These are phyloP conservation scores for Triticum timopheevii DNA, from an alignment of 176 grass and related monocot species.

Conservation along the genomic window DNA sequence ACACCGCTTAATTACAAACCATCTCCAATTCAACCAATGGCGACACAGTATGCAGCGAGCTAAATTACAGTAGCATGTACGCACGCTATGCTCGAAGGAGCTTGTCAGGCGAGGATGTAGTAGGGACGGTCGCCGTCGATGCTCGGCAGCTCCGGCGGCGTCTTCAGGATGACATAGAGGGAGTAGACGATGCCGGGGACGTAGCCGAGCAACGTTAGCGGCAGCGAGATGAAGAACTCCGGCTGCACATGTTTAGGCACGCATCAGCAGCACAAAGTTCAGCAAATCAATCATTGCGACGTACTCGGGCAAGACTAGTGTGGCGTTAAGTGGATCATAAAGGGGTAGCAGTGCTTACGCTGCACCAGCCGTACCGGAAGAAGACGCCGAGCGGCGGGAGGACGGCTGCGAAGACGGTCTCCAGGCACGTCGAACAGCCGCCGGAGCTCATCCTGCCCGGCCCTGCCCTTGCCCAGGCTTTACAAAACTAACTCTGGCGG, in stretches of 20 bases:
- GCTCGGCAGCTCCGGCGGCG: constrained; percentile 40
- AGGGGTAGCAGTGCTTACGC: constrained; percentile 27
- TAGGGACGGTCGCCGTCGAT: constrained; percentile 53
- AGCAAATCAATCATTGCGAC: neutral
- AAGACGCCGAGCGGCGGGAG: constrained; percentile 78
- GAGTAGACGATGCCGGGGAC: constrained; percentile 62
- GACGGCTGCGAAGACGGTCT: constrained; percentile 55
- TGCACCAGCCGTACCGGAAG: constrained; percentile 83
- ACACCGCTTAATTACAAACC: neutral
- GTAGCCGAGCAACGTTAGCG: constrained; percentile 41
- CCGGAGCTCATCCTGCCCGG: constrained; percentile 41
- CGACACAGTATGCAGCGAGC: neutral
- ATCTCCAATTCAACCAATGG: neutral
- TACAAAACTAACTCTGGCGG: too few species aligned
- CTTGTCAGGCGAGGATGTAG: constrained; percentile 44
- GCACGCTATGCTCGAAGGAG: neutral
- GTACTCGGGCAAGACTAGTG: neutral
- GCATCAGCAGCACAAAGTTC: neutral
- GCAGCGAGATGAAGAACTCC: constrained; percentile 44
- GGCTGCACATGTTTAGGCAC: neutral
- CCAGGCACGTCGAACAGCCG: constrained; percentile 55
- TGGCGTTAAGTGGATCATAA: neutral
- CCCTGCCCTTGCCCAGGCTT: too few species aligned
- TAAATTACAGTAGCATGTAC: neutral
- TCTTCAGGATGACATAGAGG: constrained; percentile 50